Evolutionary conservation across 768 basidiomycete genomes (phyloP).

Genomic region (Psilocybe azurescens): DNA sequence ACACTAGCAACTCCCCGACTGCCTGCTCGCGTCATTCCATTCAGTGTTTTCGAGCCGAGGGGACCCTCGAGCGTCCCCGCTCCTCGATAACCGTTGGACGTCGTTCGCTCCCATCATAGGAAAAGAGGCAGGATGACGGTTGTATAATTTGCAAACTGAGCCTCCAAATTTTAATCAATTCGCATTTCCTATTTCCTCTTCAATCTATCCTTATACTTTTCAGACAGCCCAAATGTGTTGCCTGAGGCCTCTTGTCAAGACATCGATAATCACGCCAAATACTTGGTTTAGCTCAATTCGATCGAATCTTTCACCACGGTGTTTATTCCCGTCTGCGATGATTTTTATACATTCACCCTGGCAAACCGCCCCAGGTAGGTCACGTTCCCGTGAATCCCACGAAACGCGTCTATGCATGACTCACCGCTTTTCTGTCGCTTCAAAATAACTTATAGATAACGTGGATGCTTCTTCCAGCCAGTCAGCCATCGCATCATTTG

Average conservation of each 20-base stretch:
- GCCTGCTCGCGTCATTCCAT: conserved; percentile 4
- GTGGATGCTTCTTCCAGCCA: neutral
- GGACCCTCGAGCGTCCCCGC: neutral
- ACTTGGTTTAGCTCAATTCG: neutral
- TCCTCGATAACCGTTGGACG: conserved; percentile 17
- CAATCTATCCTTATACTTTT: too few relatives aligned
- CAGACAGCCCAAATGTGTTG: too few relatives aligned
- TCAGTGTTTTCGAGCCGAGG: conserved; percentile 13
- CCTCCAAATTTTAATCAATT: neutral
- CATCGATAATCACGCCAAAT: neutral
- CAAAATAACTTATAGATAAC: neutral
- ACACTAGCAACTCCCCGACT: conserved; percentile 14
- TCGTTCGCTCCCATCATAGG: conserved; percentile 4
- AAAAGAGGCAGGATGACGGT: conserved; percentile 21
- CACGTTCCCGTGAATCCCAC: neutral
- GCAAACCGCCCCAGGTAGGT: neutral
- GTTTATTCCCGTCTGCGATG: too few relatives aligned
- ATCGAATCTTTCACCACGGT: too few relatives aligned
- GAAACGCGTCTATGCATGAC: neutral
- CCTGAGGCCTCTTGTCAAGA: neutral
- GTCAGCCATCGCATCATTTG: neutral
- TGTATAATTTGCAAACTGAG: conserved; percentile 24
- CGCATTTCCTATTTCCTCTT: neutral
- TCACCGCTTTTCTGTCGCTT: neutral
- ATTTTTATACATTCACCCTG: too few relatives aligned